phyloP scores from a whole-genome alignment of 306 rosid genomes.

The Sphenostylis stenocarpa region DNA sequence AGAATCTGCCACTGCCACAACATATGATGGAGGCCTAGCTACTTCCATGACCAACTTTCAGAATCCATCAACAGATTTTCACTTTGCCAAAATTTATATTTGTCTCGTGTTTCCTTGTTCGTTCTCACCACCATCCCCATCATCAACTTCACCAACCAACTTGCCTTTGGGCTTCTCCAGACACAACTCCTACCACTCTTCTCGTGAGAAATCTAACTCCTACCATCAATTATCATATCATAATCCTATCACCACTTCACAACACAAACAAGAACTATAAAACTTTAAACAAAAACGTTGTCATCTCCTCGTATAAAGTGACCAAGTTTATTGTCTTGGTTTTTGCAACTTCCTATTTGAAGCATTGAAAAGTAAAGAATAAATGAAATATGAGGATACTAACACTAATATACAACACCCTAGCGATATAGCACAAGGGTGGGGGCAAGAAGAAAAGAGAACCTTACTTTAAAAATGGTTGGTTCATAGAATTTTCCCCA shows the following conservation, averaged over 20 bases:
- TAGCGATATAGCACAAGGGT: constrained; percentile 5
- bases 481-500: constrained; percentile 8
- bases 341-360: not conserved
- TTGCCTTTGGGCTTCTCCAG: constrained; percentile 2
- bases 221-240: not conserved
- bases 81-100: constrained; percentile 3
- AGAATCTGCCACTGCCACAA: not conserved
- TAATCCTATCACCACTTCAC: not conserved
- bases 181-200: constrained; percentile 7
- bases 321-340: not conserved
- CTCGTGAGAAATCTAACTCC: constrained; percentile 30
- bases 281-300: too few relatives aligned
- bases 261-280: too few relatives aligned
- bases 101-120: too few relatives aligned
- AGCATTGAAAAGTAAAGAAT: not conserved
- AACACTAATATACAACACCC: not conserved
- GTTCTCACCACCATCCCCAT: constrained; percentile 5
- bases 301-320: not conserved
- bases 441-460: constrained; percentile 6
- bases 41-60: constrained; percentile 22
- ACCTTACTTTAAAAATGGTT: constrained; percentile 9
- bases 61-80: constrained; percentile 4
- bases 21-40: not conserved
- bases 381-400: constrained; percentile 5
- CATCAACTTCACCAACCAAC: constrained; percentile 26